phyloP scores from a whole-genome alignment of 495 filamentous ascomycete genomes.

The Penicillium flavigenum region DNA sequence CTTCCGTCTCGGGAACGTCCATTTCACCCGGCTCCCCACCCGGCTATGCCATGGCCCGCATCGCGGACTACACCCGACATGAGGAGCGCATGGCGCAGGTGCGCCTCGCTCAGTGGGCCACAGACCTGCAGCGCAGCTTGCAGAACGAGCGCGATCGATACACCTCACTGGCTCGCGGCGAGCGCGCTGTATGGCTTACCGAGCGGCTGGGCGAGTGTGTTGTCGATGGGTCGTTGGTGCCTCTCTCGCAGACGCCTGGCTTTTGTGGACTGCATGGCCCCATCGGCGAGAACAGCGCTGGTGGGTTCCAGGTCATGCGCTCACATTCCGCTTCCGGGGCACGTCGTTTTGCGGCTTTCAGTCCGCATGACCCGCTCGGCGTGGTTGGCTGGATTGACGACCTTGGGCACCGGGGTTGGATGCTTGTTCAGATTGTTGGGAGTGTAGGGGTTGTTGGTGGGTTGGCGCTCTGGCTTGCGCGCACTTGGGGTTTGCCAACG shows the following conservation, averaged over 20 bases:
- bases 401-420: constrained; percentile 62
- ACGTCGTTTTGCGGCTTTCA: constrained; percentile 41
- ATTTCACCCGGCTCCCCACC: constrained; percentile 38
- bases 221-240: constrained; percentile 66
- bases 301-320: constrained; percentile 28
- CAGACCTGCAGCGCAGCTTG: constrained; percentile 80
- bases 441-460: constrained; percentile 73
- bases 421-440: constrained; percentile 76
- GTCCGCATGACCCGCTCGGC: constrained; percentile 70
- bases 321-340: constrained; percentile 22
- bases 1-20: constrained; percentile 17
- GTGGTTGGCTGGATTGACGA: constrained; percentile 69
- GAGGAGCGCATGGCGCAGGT: constrained; percentile 78
- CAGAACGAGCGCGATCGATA: constrained; percentile 79
- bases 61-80: constrained; percentile 67
- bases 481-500: constrained; percentile 44
- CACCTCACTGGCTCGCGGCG: constrained; percentile 64
- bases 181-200: constrained; percentile 77
- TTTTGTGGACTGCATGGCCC: constrained; percentile 30
- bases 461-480: constrained; percentile 62
- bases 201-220: constrained; percentile 73
- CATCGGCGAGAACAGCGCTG: constrained; percentile 22
- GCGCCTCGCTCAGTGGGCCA: constrained; percentile 83
- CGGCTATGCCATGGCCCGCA: constrained; percentile 66
- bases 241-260: constrained; percentile 41